phyloP scores from a whole-genome alignment of 305 asterid genomes.

The Fraxinus latifolia region DNA sequence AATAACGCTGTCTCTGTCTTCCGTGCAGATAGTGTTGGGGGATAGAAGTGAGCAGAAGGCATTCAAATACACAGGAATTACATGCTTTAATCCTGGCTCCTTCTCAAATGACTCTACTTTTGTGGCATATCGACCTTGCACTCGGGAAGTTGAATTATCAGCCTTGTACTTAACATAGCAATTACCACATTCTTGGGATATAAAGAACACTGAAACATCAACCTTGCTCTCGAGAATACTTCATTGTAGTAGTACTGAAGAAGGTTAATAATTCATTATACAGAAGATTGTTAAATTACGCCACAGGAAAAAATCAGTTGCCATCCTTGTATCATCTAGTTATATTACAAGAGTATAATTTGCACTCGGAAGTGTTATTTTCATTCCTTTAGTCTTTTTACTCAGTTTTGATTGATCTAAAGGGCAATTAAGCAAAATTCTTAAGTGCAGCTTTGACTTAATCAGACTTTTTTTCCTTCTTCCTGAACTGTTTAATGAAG shows the following conservation, averaged over 20 bases:
- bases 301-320: not conserved
- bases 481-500: not conserved
- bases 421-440: constrained; percentile 11
- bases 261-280: not conserved
- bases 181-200: constrained; percentile 3
- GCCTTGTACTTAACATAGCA: constrained; percentile 40
- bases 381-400: not conserved
- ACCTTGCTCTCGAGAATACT: constrained; percentile 13
- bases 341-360: not conserved
- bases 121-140: constrained; percentile 79
- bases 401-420: constrained; percentile 12
- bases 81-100: constrained; percentile 96
- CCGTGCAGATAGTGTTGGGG: constrained; percentile 76
- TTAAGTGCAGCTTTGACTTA: not conserved
- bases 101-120: constrained; percentile 83
- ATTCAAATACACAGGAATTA: constrained; percentile 66
- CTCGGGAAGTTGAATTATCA: constrained; percentile 83
- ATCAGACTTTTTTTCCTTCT: not conserved
- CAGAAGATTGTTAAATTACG: not conserved
- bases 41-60: constrained; percentile 93
- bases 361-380: constrained; percentile 5
- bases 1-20: constrained; percentile 1
- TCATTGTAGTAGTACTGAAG: not conserved
- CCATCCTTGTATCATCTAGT: not conserved
- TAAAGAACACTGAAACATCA: not conserved